Evolutionary conservation across 768 basidiomycete genomes (phyloP).

Genomic region (Daedalea quercina): DNA sequence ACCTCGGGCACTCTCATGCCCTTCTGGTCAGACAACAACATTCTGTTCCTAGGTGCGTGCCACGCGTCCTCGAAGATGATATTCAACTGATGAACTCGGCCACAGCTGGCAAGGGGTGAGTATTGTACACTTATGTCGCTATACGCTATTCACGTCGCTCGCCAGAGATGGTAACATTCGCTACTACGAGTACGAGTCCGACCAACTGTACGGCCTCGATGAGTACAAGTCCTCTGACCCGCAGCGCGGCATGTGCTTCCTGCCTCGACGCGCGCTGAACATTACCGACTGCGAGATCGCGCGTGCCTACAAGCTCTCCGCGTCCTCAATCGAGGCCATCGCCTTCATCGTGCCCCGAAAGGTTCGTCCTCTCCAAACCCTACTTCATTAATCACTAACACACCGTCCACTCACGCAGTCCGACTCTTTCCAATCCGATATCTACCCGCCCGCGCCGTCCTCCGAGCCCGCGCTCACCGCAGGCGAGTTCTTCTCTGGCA

Average conservation of each 20-base stretch:
- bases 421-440: conserved; percentile 95
- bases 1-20: conserved; percentile 94
- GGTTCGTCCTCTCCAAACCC: conserved; percentile 38
- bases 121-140: background rate
- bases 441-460: conserved; percentile 89
- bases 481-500: conserved; percentile 84
- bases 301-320: conserved; percentile 83
- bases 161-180: conserved; percentile 90
- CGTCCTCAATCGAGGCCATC: conserved; percentile 76
- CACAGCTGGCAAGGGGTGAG: conserved; percentile 80
- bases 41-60: conserved; percentile 68
- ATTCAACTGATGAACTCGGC: too few relatives aligned
- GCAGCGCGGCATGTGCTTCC: conserved; percentile 95
- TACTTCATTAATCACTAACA: background rate
- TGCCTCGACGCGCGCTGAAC: conserved; percentile 85
- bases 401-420: conserved; percentile 38
- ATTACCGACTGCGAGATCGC: conserved; percentile 94
- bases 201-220: conserved; percentile 65
- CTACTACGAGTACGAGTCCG: conserved; percentile 94
- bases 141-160: conserved; percentile 3
- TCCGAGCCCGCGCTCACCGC: conserved; percentile 74
- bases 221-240: conserved; percentile 90
- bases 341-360: conserved; percentile 94
- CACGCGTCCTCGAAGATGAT: background rate
- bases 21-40: conserved; percentile 93